Base-by-base conservation (phyloP, 345 rosid genomes). In the Brassica nigra region DNA sequence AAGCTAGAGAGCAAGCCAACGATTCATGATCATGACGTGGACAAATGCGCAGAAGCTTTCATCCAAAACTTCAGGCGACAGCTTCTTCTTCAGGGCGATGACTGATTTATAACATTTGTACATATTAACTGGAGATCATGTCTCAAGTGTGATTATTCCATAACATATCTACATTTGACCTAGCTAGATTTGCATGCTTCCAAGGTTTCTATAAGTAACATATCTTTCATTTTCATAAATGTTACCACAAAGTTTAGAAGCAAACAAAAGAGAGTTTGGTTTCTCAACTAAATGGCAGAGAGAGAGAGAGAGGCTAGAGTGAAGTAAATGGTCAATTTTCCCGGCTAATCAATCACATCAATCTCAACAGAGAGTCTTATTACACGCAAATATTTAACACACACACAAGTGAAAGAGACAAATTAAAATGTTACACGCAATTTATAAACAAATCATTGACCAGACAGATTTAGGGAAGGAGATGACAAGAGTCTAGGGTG, bases 11-110 rank as follows among this genome's bases (percentile, higher is more conserved):
- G 61, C 66, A 74, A 75, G 49, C 11, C 62, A 2, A 52, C 10
- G 15, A 55, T 64, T 55, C 76, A 14, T 47, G 8, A 54, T 16
- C 59, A 78, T 28, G 83, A 74, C 34, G 66, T 80, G 8, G 83
- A 80, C 58, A 74, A 68, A 75, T 33, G 71, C 49, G 83, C 83
- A 1, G 83, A 80, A 62, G 72, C 76, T 62, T 80, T 80, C 71
- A 80, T 80, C 71, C 78, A 68, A 34, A 74, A 80, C 49, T 80
- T 80, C 76, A 74, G 80, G 47, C 47, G 74, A 20, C 79, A 80
- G 42, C 83, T 80, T 75, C 76, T 49, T 62, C 79, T 75, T 69
- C 76, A 80, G 47, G 39, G 37, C 15, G 78, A 79, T 58, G 14
- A 73, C 23, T 79, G 42, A 79, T 31, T 30, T 14, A 62, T 12